Evolutionary conservation across 164 flowering plant genomes (phyloP).

Genomic region (Nymphaea thermarum): DNA sequence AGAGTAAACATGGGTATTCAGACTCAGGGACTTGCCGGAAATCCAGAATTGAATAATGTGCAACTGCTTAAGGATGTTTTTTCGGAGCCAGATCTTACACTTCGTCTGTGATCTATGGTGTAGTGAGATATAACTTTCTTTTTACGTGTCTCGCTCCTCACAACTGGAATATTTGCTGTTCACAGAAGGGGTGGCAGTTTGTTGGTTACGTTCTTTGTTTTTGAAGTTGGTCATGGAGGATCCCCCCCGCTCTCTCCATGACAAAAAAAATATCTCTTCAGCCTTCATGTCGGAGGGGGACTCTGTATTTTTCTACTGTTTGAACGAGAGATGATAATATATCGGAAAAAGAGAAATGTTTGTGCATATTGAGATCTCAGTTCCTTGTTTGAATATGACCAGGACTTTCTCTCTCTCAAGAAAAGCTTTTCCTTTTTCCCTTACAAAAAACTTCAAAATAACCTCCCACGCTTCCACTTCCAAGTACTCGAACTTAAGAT

Average conservation of each 20-base stretch:
- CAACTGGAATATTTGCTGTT: neutral
- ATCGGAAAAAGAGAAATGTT: too few species aligned
- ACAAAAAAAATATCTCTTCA: neutral
- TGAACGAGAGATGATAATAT: neutral
- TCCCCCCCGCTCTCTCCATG: neutral
- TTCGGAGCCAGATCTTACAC: slow-evolving; percentile 56
- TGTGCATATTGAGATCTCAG: too few species aligned
- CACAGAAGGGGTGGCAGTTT: neutral
- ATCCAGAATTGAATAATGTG: neutral
- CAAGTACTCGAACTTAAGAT: too few species aligned
- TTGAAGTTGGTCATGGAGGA: neutral
- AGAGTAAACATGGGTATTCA: slow-evolving; percentile 7
- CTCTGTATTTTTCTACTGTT: neutral
- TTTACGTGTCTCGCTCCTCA: neutral
- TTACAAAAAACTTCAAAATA: too few species aligned
- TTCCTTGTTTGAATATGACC: too few species aligned
- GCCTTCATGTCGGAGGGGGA: neutral
- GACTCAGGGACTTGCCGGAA: neutral
- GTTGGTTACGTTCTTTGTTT: neutral
- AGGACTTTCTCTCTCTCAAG: too few species aligned
- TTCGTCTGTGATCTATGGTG: slow-evolving; percentile 28
- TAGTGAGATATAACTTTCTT: neutral
- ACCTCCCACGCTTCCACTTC: too few species aligned
- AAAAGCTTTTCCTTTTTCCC: too few species aligned
- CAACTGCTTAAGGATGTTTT: slow-evolving; percentile 16